Base-by-base conservation (phyloP, 1,284 basidiomycete genomes). In the Heimioporus punctisporus region DNA sequence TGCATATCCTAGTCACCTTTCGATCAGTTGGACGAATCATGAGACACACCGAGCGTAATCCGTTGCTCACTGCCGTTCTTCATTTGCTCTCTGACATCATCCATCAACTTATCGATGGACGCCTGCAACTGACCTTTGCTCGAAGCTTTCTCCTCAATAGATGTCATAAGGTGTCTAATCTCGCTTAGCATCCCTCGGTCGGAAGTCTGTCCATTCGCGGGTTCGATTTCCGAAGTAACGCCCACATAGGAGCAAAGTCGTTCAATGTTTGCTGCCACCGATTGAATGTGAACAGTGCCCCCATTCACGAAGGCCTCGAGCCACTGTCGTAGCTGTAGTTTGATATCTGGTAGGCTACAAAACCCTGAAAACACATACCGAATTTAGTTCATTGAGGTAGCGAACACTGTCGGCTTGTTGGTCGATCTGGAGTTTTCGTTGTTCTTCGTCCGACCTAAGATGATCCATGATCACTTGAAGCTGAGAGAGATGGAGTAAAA, bases 301-400 rank as follows among this genome's bases (percentile, higher is more conserved):
- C 86, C 85, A 45, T 83, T 83, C 40, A 93, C 89, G 65, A 93
- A 93, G 5, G 85, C 76, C 61, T 93, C 91, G 28, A 95, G 78
- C 92, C 92, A 95, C 88, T 91, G 46, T 6, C n/a, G n/a, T n/a
- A n/a, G n/a, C n/a, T n/a, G n/a, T n/a, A n/a, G n/a, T n/a, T n/a
- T n/a, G n/a, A n/a, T n/a, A n/a, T n/a, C n/a, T n/a, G n/a, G n/a
- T n/a, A n/a, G n/a, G n/a, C n/a, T n/a, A n/a, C n/a, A n/a, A n/a
- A n/a, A n/a, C n/a, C n/a, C n/a, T n/a, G n/a, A n/a, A n/a, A 25
- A 34, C 34, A 66, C 79, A 57, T 60, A 86, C 88, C 49, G 76
- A 74, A 62, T 90, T 91, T 34, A 91, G 76, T 64, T 91, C 88
- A 57, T 87, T 86, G 25, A 91, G 77, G 65, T 91, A 91, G 23